Percentiles rank a stretch among this genome's conserved stretches.
Evolutionary conservation across 768 basidiomycete genomes (phyloP).

Genomic region (Piloderma croceum): DNA sequence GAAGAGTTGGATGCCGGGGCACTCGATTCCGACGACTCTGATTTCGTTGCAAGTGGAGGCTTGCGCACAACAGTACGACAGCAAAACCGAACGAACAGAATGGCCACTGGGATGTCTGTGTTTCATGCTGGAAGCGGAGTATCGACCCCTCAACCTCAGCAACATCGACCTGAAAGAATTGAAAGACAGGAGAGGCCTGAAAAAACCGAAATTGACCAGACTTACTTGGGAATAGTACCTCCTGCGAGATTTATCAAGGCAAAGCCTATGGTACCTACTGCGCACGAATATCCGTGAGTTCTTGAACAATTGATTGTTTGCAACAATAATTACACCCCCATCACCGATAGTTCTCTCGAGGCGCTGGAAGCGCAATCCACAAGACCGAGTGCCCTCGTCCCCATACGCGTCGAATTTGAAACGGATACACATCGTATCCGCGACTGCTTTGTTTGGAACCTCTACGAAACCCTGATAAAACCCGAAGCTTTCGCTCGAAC

Average conservation of each 20-base stretch:
- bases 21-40: slow-evolving; percentile 79
- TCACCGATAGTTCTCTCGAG: slow-evolving; percentile 53
- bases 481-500: slow-evolving; percentile 81
- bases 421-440: slow-evolving; percentile 87
- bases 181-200: too few species aligned
- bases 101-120: slow-evolving; percentile 45
- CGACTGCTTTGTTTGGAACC: slow-evolving; percentile 95
- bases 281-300: slow-evolving; percentile 74
- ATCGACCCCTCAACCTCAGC: slow-evolving; percentile 29
- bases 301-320: not conserved
- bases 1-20: slow-evolving; percentile 78
- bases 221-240: slow-evolving; percentile 82
- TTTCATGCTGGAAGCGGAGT: slow-evolving; percentile 41
- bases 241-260: slow-evolving; percentile 72
- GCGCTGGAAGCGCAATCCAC: slow-evolving; percentile 58
- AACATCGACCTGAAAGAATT: slow-evolving; percentile 25
- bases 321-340: slow-evolving; percentile 4
- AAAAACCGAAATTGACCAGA: slow-evolving; percentile 73
- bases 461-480: slow-evolving; percentile 80
- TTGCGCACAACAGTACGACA: slow-evolving; percentile 53
- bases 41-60: slow-evolving; percentile 64
- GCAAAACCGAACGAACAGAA: slow-evolving; percentile 33
- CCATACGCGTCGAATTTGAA: slow-evolving; percentile 94
- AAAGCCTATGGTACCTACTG: slow-evolving; percentile 50
- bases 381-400: slow-evolving; percentile 58